Evolutionary conservation across 2,329 filamentous ascomycete genomes (phyloP).

Genomic region (Plenodomus tracheiphilus): DNA sequence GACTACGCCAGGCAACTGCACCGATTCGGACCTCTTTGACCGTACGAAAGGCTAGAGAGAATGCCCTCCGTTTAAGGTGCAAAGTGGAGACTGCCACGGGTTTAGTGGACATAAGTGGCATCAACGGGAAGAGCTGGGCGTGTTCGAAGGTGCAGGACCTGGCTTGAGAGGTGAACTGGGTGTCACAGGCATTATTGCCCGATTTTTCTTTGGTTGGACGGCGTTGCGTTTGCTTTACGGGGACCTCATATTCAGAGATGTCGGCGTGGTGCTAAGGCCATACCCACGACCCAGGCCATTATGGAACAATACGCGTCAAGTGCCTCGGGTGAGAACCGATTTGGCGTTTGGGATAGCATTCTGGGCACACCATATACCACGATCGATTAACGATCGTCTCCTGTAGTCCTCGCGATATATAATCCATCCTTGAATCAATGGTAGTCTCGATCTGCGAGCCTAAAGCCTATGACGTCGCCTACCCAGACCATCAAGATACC

Average conservation of each 20-base stretch:
- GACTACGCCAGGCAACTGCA: constrained; percentile 27
- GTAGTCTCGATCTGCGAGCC: neutral
- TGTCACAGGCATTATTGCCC: too few species aligned
- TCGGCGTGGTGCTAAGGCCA: constrained; percentile 7
- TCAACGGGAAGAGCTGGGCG: constrained; percentile 24
- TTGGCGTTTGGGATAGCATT: constrained; percentile 1
- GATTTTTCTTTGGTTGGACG: constrained; percentile 16
- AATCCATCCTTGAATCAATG: neutral
- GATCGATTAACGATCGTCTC: neutral
- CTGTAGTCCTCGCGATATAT: neutral
- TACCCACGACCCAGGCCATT: constrained; percentile 10
- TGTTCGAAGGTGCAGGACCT: constrained; percentile 18
- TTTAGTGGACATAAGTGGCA: constrained; percentile 11
- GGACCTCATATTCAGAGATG: constrained; percentile 1
- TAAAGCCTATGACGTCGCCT: neutral
- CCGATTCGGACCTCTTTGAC: constrained; percentile 31
- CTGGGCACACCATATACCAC: neutral
- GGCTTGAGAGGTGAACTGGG: neutral
- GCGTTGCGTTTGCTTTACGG: constrained; percentile 15
- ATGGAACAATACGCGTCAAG: constrained; percentile 4
- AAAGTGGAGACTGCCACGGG: constrained; percentile 25
- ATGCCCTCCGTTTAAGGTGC: constrained; percentile 35
- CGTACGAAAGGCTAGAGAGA: constrained; percentile 33
- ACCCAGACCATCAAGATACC: neutral
- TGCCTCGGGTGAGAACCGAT: neutral